Percentiles rank a stretch among this genome's conserved stretches.
These are phyloP conservation scores for Peronospora destructor DNA, from an alignment of 352 stramenopile genomes.

Conservation along the genomic window DNA sequence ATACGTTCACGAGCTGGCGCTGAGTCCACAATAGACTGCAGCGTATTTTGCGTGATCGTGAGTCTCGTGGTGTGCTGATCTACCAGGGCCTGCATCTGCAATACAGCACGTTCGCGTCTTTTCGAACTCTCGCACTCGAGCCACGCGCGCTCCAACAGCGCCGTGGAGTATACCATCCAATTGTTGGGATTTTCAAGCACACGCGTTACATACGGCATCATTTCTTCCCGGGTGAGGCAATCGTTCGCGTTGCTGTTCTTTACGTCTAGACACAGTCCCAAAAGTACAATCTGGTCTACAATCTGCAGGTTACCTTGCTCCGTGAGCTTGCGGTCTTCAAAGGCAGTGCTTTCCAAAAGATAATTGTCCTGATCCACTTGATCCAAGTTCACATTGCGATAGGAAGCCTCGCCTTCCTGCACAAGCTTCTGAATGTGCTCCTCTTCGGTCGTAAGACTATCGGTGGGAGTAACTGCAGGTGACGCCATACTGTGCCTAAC, in stretches of 20 bases:
- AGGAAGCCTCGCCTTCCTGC: constrained; percentile 55
- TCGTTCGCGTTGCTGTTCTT: constrained; percentile 94
- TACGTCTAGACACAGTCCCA: constrained; percentile 94
- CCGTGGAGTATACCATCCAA: constrained; percentile 95
- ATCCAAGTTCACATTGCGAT: constrained; percentile 80
- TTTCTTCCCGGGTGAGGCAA: constrained; percentile 92
- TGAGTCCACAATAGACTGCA: constrained; percentile 85
- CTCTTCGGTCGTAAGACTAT: constrained; percentile 46
- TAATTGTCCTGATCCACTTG: constrained; percentile 87
- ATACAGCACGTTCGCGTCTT: constrained; percentile 88
- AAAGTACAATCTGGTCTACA: constrained; percentile 85
- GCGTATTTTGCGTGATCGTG: constrained; percentile 84
- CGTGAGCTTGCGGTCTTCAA: constrained; percentile 61
- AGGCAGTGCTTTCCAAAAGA: constrained; percentile 89
- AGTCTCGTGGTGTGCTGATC: constrained; percentile 93
- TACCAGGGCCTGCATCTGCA: constrained; percentile 95
- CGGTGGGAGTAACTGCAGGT: constrained; percentile 7
- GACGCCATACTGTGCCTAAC: not conserved
- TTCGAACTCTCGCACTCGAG: constrained; percentile 92
- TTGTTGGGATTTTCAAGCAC: constrained; percentile 92
- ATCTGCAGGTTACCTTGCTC: constrained; percentile 70
- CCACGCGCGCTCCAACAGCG: constrained; percentile 88
- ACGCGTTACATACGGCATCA: constrained; percentile 91
- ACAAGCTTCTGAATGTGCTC: constrained; percentile 53
- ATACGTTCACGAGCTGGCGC: constrained; percentile 88